Conservation (phyloP, 2,329 filamentous ascomycete genomes). For the Aureobasidium sp. region DNA sequence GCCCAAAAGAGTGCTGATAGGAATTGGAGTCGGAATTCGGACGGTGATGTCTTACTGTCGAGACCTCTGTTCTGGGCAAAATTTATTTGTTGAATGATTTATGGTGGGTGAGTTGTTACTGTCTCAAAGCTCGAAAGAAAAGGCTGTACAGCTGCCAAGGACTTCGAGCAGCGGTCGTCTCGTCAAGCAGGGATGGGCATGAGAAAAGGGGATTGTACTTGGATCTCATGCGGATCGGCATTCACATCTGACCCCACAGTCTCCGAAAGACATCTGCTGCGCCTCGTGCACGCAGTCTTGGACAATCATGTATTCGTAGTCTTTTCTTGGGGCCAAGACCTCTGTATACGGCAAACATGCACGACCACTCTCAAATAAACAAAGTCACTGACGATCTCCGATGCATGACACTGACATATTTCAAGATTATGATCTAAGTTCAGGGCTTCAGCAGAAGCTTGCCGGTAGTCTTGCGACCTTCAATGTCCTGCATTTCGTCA, state of each 20-base stretch:
- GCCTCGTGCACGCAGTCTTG: constrained; percentile 1
- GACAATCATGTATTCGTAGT: constrained; percentile 1
- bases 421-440: background rate
- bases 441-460: constrained; percentile 63
- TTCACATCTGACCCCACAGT: background rate
- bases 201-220: background rate
- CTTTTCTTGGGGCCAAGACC: constrained; percentile 8
- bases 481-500: constrained; percentile 50
- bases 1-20: background rate
- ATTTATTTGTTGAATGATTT: background rate
- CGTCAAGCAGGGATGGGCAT: background rate
- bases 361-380: background rate
- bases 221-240: background rate
- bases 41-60: background rate
- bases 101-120: background rate
- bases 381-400: background rate
- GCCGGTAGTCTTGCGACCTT: constrained; percentile 73
- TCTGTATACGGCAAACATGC: background rate
- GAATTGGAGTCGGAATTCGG: background rate
- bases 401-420: background rate
- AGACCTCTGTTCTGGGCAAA: too few species aligned
- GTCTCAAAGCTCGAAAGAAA: background rate
- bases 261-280: constrained; percentile 3
- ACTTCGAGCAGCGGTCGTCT: background rate
- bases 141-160: background rate